Evolutionary conservation across 192 early-diverging fungal genomes (phyloP).

Genomic region (Allomyces macrogynus): DNA sequence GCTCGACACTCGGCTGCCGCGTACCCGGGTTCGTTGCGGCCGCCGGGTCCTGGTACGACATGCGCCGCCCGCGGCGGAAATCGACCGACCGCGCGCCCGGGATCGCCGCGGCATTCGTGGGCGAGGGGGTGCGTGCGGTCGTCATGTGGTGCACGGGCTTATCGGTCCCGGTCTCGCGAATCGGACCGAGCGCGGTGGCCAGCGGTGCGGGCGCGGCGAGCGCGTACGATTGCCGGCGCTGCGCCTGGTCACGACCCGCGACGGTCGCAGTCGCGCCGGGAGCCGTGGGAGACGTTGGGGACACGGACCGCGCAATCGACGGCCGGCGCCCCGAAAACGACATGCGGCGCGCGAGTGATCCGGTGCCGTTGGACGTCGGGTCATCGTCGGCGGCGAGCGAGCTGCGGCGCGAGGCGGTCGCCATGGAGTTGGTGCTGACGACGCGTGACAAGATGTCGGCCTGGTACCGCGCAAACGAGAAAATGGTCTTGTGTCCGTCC

Average conservation of each 20-base stretch:
- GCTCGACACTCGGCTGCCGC: background rate
- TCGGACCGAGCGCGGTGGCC: no score
- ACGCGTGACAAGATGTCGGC: conserved; percentile 10
- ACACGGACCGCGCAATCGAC: no score
- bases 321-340: no score
- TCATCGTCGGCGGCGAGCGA: background rate
- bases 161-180: no score
- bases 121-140: no score
- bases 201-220: no score
- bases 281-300: no score
- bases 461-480: conserved; percentile 23
- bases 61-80: conserved; percentile 1
- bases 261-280: no score
- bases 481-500: background rate
- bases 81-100: background rate
- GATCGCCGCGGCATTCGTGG: background rate
- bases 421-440: background rate
- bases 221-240: no score
- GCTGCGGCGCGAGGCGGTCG: background rate
- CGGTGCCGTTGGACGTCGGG: background rate
- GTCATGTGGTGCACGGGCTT: no score
- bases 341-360: no score
- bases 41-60: background rate
- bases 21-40: background rate
- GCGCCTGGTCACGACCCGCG: no score